Conservation (phyloP, 148 eudicot species). For the Chenopodium suecicum region DNA sequence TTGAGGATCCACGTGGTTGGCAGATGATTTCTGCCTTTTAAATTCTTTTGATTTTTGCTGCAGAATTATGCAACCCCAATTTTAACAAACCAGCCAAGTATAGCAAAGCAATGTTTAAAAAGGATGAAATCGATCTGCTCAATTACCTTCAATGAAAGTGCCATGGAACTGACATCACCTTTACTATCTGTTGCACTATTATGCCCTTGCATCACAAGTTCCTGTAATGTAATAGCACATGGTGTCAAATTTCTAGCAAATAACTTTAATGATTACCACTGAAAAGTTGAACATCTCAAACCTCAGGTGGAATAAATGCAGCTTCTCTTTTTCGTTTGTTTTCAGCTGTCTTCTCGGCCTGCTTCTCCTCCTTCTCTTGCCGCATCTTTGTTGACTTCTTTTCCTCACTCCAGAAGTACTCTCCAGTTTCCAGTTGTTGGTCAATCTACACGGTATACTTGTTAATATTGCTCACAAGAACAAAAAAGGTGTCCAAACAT, state of each 20-base stretch:
- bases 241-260: not conserved
- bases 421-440: constrained; percentile 79
- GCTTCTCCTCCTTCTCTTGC: constrained; percentile 84
- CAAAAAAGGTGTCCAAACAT: not conserved
- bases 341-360: constrained; percentile 75
- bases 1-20: constrained; percentile 49
- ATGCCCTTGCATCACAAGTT: constrained; percentile 35
- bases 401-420: constrained; percentile 80
- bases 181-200: constrained; percentile 29
- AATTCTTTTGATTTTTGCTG: constrained; percentile 79
- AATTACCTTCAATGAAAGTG: constrained; percentile 74
- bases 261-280: not conserved
- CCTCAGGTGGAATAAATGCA: constrained; percentile 88
- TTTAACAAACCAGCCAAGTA: not conserved
- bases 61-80: constrained; percentile 16
- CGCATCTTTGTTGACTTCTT: constrained; percentile 76
- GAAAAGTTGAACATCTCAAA: constrained; percentile 21
- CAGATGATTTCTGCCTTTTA: constrained; percentile 43
- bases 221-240: constrained; percentile 42
- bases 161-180: constrained; percentile 50
- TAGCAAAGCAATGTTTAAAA: not conserved
- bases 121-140: not conserved
- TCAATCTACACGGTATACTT: constrained; percentile 47
- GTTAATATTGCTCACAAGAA: constrained; percentile 6
- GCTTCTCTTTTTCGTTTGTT: constrained; percentile 68